phyloP scores from a whole-genome alignment of 345 rosid genomes.

The Toxicodendron radicans region DNA sequence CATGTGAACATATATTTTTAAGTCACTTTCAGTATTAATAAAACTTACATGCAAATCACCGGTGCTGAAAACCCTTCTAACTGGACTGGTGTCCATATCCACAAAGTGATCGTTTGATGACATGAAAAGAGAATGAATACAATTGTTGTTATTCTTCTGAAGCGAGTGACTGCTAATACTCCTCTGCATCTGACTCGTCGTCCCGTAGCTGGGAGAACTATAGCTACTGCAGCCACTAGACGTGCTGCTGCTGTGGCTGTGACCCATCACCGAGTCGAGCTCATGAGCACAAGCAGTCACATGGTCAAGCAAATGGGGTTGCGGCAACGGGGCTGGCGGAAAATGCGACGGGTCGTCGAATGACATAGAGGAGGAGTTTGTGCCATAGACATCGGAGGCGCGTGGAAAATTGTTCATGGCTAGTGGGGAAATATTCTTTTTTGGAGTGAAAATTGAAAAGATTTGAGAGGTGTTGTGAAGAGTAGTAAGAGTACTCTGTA shows the following conservation, averaged over 20 bases:
- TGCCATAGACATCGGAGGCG: slow-evolving; percentile 20
- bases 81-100: slow-evolving; percentile 54
- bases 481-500: slow-evolving; percentile 9
- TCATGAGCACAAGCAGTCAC: slow-evolving; percentile 16
- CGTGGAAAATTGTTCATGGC: slow-evolving; percentile 21
- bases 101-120: slow-evolving; percentile 33
- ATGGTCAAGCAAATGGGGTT: slow-evolving; percentile 29
- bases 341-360: slow-evolving; percentile 33
- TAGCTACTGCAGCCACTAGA: slow-evolving; percentile 44
- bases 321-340: slow-evolving; percentile 25
- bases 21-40: neutral
- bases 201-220: slow-evolving; percentile 56
- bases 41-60: slow-evolving; percentile 72
- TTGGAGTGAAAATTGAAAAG: neutral
- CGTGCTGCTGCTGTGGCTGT: slow-evolving; percentile 29
- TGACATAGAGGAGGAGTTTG: slow-evolving; percentile 24
- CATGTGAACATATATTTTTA: neutral
- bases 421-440: neutral
- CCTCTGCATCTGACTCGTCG: slow-evolving; percentile 58
- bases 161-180: slow-evolving; percentile 66
- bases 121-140: slow-evolving; percentile 33
- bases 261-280: slow-evolving; percentile 24
- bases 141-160: slow-evolving; percentile 44
- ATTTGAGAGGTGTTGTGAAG: neutral
- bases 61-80: slow-evolving; percentile 74